Evolutionary conservation across 176 grass and related monocot species (phyloP).

Genomic region (Elaeis guineensis): DNA sequence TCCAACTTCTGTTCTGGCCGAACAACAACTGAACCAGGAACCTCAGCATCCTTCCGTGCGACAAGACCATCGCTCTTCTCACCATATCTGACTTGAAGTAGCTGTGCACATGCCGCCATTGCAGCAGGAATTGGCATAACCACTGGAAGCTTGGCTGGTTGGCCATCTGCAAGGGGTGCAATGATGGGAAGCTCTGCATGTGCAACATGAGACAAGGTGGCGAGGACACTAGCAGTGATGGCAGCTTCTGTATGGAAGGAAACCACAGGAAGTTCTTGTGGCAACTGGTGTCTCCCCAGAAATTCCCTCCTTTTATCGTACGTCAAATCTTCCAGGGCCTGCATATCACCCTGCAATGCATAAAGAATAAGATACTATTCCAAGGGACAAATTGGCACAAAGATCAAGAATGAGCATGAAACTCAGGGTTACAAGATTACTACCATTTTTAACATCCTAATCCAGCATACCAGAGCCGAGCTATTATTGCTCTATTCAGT

Average conservation of each 20-base stretch:
- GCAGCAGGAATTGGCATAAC: slow-evolving; percentile 74
- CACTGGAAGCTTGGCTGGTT: slow-evolving; percentile 52
- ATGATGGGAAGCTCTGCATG: slow-evolving; percentile 71
- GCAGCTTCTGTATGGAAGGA: slow-evolving; percentile 89
- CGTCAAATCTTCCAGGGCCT: slow-evolving; percentile 73
- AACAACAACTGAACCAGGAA: slow-evolving; percentile 60
- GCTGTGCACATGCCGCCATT: slow-evolving; percentile 76
- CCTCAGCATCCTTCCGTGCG: slow-evolving; percentile 64
- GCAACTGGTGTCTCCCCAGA: slow-evolving; percentile 42
- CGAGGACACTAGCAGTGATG: slow-evolving; percentile 59
- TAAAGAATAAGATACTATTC: slow-evolving; percentile 5
- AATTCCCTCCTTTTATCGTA: slow-evolving; percentile 75
- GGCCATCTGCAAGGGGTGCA: slow-evolving; percentile 24
- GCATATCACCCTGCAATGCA: slow-evolving; percentile 60
- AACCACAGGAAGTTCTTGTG: slow-evolving; percentile 56
- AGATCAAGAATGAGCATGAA: too few species aligned
- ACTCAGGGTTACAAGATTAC: too few species aligned
- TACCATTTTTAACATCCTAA: too few species aligned
- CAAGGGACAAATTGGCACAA: too few species aligned
- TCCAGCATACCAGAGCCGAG: too few species aligned
- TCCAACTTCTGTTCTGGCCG: slow-evolving; percentile 62
- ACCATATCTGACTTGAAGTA: slow-evolving; percentile 61
- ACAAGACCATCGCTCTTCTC: slow-evolving; percentile 93
- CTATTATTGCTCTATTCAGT: too few species aligned
- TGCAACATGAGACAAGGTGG: slow-evolving; percentile 72